These are phyloP conservation scores for Mucor piriformis DNA, from an alignment of 371 early-diverging fungal genomes.

Conservation along the genomic window DNA sequence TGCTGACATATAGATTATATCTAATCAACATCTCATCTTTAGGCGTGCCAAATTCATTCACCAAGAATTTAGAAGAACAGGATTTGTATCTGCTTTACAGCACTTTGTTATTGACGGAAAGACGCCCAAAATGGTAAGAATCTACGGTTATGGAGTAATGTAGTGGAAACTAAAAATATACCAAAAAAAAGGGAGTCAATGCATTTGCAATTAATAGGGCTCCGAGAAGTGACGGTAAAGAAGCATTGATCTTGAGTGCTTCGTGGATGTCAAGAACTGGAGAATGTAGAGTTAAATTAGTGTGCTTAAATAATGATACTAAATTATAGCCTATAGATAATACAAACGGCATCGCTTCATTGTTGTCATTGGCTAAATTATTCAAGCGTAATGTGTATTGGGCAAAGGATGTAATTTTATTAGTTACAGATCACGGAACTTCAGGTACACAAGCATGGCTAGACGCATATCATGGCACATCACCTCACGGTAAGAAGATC, in stretches of 20 bases:
- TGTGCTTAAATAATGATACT: background rate
- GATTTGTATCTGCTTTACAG: conserved; percentile 65
- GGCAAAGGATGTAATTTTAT: conserved; percentile 91
- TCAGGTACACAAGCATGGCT: conserved; percentile 87
- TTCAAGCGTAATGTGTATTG: conserved; percentile 81
- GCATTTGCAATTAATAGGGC: conserved; percentile 86
- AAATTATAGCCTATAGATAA: conserved; percentile 53
- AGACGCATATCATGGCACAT: conserved; percentile 85
- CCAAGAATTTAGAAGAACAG: conserved; percentile 53
- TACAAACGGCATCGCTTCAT: conserved; percentile 72
- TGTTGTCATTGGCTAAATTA: conserved; percentile 77
- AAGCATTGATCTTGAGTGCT: conserved; percentile 83
- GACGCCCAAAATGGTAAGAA: conserved; percentile 18
- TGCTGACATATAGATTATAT: background rate
- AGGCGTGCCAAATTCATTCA: conserved; percentile 61
- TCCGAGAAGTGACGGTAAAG: conserved; percentile 89
- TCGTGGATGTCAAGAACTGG: conserved; percentile 71
- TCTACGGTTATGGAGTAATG: background rate
- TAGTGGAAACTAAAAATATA: background rate
- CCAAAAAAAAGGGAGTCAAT: conserved; percentile 64
- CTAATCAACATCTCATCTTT: background rate
- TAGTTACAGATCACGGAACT: conserved; percentile 78
- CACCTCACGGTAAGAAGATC: conserved; percentile 30
- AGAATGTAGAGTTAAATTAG: conserved; percentile 32
- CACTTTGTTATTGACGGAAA: conserved; percentile 40